Conservation (phyloP, 106 monocot genomes). For the Iris macrosiphon region DNA sequence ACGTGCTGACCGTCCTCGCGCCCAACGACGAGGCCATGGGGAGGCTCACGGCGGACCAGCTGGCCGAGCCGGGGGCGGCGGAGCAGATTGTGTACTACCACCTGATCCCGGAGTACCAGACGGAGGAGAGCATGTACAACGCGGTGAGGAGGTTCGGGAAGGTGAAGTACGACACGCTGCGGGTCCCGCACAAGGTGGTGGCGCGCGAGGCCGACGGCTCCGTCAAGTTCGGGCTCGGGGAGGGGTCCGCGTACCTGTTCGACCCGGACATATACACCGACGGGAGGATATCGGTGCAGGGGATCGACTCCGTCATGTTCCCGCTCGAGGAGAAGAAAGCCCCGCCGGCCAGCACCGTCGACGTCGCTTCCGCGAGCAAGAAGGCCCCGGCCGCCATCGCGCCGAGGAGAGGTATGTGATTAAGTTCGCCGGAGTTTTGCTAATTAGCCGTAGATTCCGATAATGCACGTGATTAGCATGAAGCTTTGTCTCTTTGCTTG, state of each 20-base stretch:
- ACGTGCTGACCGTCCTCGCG: constrained; percentile 80
- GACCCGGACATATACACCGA: constrained; percentile 89
- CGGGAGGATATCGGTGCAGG: constrained; percentile 83
- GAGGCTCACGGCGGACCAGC: constrained; percentile 51
- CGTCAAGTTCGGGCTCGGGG: constrained; percentile 77
- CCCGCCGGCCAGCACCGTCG: neutral
- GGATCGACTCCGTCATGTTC: constrained; percentile 78
- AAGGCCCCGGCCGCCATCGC: constrained; percentile 1
- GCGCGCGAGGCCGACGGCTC: constrained; percentile 79
- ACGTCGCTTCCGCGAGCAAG: neutral
- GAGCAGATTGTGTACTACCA: constrained; percentile 91
- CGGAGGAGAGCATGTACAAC: constrained; percentile 99
- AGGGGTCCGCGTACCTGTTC: constrained; percentile 70
- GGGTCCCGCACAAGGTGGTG: constrained; percentile 63
- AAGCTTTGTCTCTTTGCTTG: too few species aligned
- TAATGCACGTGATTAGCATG: too few species aligned
- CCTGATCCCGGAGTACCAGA: constrained; percentile 95
- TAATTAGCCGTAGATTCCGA: too few species aligned
- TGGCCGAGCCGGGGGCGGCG: constrained; percentile 62
- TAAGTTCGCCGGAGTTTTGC: too few species aligned
- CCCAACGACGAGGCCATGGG: constrained; percentile 84
- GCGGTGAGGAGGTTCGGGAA: constrained; percentile 93
- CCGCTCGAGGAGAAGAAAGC: constrained; percentile 43
- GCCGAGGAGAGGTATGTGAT: constrained; percentile 54
- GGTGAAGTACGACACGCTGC: constrained; percentile 73